Evolutionary conservation across 148 eudicot species (phyloP).

Genomic region (Polygonum maritimum): DNA sequence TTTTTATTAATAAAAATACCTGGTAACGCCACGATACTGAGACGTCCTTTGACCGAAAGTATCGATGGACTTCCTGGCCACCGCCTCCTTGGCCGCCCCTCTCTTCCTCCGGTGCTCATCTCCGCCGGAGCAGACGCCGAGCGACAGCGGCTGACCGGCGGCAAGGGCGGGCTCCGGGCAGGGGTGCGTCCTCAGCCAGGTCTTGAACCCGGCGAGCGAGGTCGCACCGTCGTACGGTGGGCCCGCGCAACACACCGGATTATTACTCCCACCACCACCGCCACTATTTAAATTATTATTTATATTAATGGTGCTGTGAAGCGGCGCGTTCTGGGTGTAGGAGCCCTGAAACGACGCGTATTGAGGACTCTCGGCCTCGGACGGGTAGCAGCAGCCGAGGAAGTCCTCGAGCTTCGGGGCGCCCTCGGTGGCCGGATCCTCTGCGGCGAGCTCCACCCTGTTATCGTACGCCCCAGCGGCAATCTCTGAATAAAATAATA

Average conservation of each 20-base stretch:
- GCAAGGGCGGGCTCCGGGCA: constrained; percentile 1
- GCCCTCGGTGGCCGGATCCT: constrained; percentile 5
- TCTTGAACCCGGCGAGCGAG: constrained; percentile 33
- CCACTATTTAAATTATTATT: neutral
- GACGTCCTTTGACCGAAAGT: constrained; percentile 86
- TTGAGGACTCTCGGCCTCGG: neutral
- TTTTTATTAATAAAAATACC: constrained; percentile 21
- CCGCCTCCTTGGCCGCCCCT: constrained; percentile 18
- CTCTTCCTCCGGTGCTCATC: constrained; percentile 26
- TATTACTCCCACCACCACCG: neutral
- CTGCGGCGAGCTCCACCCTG: neutral
- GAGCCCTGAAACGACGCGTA: constrained; percentile 7
- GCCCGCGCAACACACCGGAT: constrained; percentile 9
- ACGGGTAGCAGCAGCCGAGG: constrained; percentile 27
- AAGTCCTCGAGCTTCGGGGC: constrained; percentile 47
- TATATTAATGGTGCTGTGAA: neutral
- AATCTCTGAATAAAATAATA: constrained; percentile 10
- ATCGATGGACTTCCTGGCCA: constrained; percentile 52
- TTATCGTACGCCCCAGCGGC: constrained; percentile 22
- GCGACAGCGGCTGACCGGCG: constrained; percentile 16
- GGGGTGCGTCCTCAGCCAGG: constrained; percentile 40
- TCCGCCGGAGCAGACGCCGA: constrained; percentile 16
- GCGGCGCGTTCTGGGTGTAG: constrained; percentile 9
- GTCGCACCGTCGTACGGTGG: constrained; percentile 16
- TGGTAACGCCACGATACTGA: constrained; percentile 79